Evolutionary conservation across 495 filamentous ascomycete genomes (phyloP).

Genomic region (Podospora didyma): DNA sequence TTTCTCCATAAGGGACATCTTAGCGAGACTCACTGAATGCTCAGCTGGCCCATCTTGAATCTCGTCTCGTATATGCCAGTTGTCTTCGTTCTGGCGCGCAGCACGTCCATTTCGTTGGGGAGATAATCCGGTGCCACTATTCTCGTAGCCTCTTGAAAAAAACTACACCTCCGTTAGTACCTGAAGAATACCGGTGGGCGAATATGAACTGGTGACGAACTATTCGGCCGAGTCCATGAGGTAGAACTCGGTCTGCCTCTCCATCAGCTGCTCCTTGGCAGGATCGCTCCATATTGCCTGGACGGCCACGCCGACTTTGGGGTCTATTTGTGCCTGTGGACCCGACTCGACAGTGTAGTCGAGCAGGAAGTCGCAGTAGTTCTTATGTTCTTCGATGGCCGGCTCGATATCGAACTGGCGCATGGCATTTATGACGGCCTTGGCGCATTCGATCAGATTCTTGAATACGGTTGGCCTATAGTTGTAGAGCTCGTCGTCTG

Average conservation of each 20-base stretch:
- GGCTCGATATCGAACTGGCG: constrained; percentile 81
- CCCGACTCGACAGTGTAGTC: constrained; percentile 89
- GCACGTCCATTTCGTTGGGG: constrained; percentile 86
- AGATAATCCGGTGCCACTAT: constrained; percentile 85
- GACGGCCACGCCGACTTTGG: constrained; percentile 75
- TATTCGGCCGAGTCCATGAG: constrained; percentile 99
- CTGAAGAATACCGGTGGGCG: neutral
- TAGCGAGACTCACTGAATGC: constrained; percentile 78
- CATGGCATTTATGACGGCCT: constrained; percentile 84
- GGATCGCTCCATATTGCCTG: constrained; percentile 87
- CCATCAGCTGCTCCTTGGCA: constrained; percentile 77
- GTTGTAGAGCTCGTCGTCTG: constrained; percentile 80
- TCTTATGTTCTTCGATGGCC: constrained; percentile 61
- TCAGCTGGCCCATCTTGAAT: constrained; percentile 96
- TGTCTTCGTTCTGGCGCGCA: constrained; percentile 96
- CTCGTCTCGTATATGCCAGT: constrained; percentile 98
- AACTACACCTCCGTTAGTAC: constrained; percentile 48
- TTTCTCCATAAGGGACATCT: constrained; percentile 9
- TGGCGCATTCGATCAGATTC: constrained; percentile 94
- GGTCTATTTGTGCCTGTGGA: constrained; percentile 74
- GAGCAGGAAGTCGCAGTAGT: constrained; percentile 72
- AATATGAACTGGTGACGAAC: constrained; percentile 49
- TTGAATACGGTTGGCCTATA: constrained; percentile 97
- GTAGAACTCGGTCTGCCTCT: constrained; percentile 96
- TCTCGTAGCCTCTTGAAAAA: constrained; percentile 87